These are phyloP conservation scores for Saccharomycopsis lassenensis DNA, from an alignment of 805 yeast genomes.

Conservation along the genomic window DNA sequence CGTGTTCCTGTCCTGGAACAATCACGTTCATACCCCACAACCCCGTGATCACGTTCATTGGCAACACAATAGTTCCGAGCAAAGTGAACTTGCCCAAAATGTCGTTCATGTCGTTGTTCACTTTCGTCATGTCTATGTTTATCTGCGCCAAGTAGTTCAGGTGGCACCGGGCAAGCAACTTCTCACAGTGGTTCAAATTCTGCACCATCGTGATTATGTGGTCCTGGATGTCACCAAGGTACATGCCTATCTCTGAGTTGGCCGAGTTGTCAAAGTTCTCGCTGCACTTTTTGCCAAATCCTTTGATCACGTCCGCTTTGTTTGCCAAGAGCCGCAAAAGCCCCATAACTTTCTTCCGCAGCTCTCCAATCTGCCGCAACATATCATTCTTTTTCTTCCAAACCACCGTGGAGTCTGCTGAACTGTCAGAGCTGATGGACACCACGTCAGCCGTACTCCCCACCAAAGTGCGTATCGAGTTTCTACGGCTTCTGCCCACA, in stretches of 20 bases:
- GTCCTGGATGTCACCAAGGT: conserved; percentile 94
- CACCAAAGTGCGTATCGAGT: not conserved
- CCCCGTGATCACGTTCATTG: conserved; percentile 92
- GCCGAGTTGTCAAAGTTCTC: conserved; percentile 78
- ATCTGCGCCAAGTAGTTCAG: conserved; percentile 94
- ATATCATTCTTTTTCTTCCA: conserved; percentile 94
- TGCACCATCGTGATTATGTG: conserved; percentile 97
- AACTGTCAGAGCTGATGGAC: conserved; percentile 18
- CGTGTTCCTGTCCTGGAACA: conserved; percentile 81
- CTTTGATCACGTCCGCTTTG: conserved; percentile 96
- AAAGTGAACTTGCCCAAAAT: conserved; percentile 89
- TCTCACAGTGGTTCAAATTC: conserved; percentile 87
- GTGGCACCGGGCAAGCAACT: conserved; percentile 87
- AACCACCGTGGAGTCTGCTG: conserved; percentile 39
- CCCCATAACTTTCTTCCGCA: conserved; percentile 90
- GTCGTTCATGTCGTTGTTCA: conserved; percentile 94
- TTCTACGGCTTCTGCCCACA: not conserved
- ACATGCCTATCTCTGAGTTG: conserved; percentile 82
- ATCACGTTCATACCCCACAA: conserved; percentile 98
- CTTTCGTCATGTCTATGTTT: conserved; percentile 95
- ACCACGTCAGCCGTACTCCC: not conserved
- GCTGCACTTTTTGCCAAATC: conserved; percentile 82
- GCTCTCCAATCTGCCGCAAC: conserved; percentile 90
- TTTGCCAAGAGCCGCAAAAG: conserved; percentile 73
- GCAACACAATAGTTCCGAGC: conserved; percentile 88